These are phyloP conservation scores for Raphanus raphanistrum DNA, from an alignment of 345 rosid genomes.

Conservation along the genomic window DNA sequence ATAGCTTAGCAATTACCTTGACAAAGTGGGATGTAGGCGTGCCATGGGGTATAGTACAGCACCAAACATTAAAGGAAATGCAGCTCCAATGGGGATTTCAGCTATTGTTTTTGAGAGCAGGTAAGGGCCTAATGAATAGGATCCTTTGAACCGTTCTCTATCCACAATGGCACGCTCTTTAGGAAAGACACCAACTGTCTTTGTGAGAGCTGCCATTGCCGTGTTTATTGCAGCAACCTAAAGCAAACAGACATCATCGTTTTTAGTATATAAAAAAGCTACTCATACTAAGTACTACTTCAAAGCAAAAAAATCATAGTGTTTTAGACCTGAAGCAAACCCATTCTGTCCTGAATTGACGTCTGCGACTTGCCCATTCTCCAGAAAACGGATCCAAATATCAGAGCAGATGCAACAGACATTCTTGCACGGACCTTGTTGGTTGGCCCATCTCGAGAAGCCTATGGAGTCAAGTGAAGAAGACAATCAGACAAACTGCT, in stretches of 20 bases:
- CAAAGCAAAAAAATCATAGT: conserved; percentile 3
- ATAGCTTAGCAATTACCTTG: conserved; percentile 48
- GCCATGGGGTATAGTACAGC: conserved; percentile 95
- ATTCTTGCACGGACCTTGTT: conserved; percentile 94
- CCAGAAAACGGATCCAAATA: conserved; percentile 99
- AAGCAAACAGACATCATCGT: conserved; percentile 25
- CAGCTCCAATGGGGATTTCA: conserved; percentile 91
- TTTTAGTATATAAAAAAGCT: not conserved
- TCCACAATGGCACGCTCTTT: conserved; percentile 94
- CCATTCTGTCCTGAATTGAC: conserved; percentile 96
- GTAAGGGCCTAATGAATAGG: conserved; percentile 87
- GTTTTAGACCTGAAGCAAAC: conserved; percentile 82
- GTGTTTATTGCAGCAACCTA: conserved; percentile 98
- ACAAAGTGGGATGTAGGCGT: conserved; percentile 77
- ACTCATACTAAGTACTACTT: not conserved
- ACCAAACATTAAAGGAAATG: conserved; percentile 94
- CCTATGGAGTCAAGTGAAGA: conserved; percentile 48
- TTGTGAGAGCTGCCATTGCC: conserved; percentile 99
- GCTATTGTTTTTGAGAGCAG: conserved; percentile 91
- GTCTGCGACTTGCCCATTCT: conserved; percentile 95
- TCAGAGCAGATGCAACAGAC: conserved; percentile 96
- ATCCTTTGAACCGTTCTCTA: conserved; percentile 91
- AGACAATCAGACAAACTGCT: conserved; percentile 26
- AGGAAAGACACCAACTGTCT: conserved; percentile 95
- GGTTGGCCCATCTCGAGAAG: conserved; percentile 97